Conservation (phyloP, 495 filamentous ascomycete genomes). For the Daldinia caldariorum region DNA sequence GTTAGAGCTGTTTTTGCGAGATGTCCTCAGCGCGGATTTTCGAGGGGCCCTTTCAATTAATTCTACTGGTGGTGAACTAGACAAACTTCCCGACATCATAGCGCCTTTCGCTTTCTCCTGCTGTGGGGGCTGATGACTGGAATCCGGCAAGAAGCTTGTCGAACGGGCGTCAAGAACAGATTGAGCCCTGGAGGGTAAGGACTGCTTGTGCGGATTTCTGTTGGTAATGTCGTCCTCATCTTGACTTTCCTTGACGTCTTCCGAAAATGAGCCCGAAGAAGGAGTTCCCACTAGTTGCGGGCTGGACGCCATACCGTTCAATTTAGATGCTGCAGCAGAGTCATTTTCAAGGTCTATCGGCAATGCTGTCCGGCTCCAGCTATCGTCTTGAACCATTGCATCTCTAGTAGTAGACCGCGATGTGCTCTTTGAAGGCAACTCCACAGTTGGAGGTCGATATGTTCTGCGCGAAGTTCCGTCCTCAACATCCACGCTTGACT, state of each 20-base stretch:
- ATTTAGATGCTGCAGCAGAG: conserved; percentile 4
- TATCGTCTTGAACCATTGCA: conserved; percentile 39
- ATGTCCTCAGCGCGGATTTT: conserved; percentile 42
- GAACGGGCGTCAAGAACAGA: conserved; percentile 42
- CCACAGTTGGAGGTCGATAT: conserved; percentile 13
- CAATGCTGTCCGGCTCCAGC: conserved; percentile 51
- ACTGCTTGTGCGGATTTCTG: conserved; percentile 17
- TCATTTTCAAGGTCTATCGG: conserved; percentile 50
- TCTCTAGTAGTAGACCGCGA: conserved; percentile 23
- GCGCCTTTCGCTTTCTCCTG: conserved; percentile 38
- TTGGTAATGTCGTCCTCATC: conserved; percentile 28
- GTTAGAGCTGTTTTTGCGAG: conserved; percentile 39
- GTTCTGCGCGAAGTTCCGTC: conserved; percentile 17
- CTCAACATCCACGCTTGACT: conserved; percentile 8
- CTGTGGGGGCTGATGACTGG: conserved; percentile 49
- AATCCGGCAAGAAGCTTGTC: conserved; percentile 41
- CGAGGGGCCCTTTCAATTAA: conserved; percentile 32
- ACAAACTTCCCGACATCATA: conserved; percentile 42
- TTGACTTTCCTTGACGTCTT: conserved; percentile 24
- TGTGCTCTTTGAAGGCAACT: conserved; percentile 21
- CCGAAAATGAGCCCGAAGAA: conserved; percentile 33
- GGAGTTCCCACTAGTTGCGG: conserved; percentile 30
- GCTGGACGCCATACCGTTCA: conserved; percentile 7
- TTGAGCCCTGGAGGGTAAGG: conserved; percentile 39
- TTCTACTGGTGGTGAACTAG: conserved; percentile 39